These are phyloP conservation scores for Epichloe bromicola DNA, from an alignment of 2,329 filamentous ascomycete species.

Conservation along the genomic window DNA sequence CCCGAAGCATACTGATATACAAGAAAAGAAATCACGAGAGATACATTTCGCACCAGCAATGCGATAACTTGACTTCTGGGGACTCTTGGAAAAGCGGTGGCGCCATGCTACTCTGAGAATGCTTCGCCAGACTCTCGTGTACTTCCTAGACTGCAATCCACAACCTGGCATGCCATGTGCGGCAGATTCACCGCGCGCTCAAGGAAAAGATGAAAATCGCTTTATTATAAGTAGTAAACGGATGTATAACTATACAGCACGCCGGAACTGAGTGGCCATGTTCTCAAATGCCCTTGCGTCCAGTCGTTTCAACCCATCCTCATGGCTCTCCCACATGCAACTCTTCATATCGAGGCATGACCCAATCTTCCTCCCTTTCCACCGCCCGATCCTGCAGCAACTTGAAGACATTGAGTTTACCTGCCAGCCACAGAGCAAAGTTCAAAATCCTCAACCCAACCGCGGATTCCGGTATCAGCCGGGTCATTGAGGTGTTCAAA, in stretches of 20 bases:
- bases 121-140: no score
- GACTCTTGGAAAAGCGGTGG: no score
- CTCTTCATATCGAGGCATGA: constrained; percentile 1
- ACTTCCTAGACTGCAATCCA: no score
- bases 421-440: neutral
- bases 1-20: no score
- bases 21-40: no score
- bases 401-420: neutral
- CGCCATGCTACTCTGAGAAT: no score
- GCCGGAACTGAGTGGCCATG: neutral
- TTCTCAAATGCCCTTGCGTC: neutral
- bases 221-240: neutral
- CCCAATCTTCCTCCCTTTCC: neutral
- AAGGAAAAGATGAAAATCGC: no score
- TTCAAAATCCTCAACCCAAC: neutral
- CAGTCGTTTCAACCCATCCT: neutral
- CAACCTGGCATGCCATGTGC: no score
- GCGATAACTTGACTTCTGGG: no score
- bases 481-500: neutral
- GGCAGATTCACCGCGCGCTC: no score
- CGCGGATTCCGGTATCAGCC: neutral
- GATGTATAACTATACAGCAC: neutral
- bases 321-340: neutral
- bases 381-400: neutral
- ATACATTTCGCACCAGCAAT: no score